phyloP scores from a whole-genome alignment of 768 basidiomycete species.

The Russula earlei region DNA sequence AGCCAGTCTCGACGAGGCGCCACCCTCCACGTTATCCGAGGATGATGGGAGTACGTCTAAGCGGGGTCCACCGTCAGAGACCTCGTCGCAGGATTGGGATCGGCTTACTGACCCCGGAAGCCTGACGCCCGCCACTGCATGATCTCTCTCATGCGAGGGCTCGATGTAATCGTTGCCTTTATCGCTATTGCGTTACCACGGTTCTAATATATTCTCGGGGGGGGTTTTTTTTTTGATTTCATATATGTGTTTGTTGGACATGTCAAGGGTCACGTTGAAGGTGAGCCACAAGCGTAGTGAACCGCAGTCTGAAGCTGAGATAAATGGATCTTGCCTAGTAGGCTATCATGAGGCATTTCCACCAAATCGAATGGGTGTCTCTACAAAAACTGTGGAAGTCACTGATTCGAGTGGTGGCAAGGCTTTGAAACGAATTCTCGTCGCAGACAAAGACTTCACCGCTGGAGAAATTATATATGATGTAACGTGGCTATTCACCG shows the following conservation, averaged over 20 bases:
- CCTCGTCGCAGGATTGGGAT: constrained; percentile 89
- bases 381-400: constrained; percentile 35
- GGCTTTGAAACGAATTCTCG: constrained; percentile 38
- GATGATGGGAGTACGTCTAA: constrained; percentile 44
- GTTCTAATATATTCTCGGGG: constrained; percentile 68
- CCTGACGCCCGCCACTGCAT: constrained; percentile 36
- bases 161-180: constrained; percentile 14
- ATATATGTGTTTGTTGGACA: constrained; percentile 26
- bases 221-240: constrained; percentile 31
- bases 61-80: constrained; percentile 69
- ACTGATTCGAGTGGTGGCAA: constrained; percentile 24
- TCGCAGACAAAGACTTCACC: constrained; percentile 57
- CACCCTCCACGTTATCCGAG: constrained; percentile 35
- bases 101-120: constrained; percentile 68
- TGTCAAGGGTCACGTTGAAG: constrained; percentile 64
- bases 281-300: constrained; percentile 40
- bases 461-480: constrained; percentile 72
- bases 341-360: constrained; percentile 76
- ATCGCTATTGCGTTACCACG: constrained; percentile 24
- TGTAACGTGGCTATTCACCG: constrained; percentile 29
- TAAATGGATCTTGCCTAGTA: constrained; percentile 27
- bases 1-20: constrained; percentile 27
- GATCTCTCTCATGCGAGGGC: constrained; percentile 20
- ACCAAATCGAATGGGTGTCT: constrained; percentile 59
- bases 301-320: constrained; percentile 21